Conservation (phyloP, 2,329 filamentous ascomycete species). For the Xylariaceae sp. region DNA sequence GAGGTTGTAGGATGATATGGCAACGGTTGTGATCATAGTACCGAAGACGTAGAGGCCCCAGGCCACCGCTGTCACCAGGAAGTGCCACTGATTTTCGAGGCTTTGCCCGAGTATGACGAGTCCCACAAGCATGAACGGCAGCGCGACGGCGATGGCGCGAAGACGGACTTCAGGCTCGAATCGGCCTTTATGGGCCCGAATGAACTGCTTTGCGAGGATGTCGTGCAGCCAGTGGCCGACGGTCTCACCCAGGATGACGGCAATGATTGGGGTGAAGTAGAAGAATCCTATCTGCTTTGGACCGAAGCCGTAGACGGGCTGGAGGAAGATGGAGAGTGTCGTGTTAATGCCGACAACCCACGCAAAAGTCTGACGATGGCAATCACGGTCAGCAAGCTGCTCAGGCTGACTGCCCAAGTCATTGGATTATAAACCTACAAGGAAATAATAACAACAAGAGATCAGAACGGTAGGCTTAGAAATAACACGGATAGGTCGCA, state of each 20-base stretch:
- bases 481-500: constrained; percentile 47
- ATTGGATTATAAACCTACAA: constrained; percentile 31
- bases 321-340: constrained; percentile 58
- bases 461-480: constrained; percentile 48
- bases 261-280: constrained; percentile 64
- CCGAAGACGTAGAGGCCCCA: constrained; percentile 63
- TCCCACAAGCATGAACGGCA: constrained; percentile 56
- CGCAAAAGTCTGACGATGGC: constrained; percentile 46
- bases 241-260: constrained; percentile 58
- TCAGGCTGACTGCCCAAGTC: too few relatives aligned
- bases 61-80: constrained; percentile 53
- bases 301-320: constrained; percentile 56
- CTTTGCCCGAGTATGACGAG: constrained; percentile 59
- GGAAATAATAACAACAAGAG: constrained; percentile 44
- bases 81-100: constrained; percentile 57
- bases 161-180: constrained; percentile 64
- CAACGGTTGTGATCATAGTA: constrained; percentile 60
- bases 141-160: constrained; percentile 52
- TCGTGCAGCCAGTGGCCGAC: constrained; percentile 64
- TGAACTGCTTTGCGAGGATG: constrained; percentile 51
- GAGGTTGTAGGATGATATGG: constrained; percentile 57
- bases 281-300: constrained; percentile 58
- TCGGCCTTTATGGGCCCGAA: constrained; percentile 52
- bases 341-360: constrained; percentile 64
- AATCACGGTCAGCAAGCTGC: not conserved